Percentiles rank a stretch among this genome's conserved stretches.
These are phyloP conservation scores for Ogataea salicorniae DNA, from an alignment of 805 yeast species.

Conservation along the genomic window DNA sequence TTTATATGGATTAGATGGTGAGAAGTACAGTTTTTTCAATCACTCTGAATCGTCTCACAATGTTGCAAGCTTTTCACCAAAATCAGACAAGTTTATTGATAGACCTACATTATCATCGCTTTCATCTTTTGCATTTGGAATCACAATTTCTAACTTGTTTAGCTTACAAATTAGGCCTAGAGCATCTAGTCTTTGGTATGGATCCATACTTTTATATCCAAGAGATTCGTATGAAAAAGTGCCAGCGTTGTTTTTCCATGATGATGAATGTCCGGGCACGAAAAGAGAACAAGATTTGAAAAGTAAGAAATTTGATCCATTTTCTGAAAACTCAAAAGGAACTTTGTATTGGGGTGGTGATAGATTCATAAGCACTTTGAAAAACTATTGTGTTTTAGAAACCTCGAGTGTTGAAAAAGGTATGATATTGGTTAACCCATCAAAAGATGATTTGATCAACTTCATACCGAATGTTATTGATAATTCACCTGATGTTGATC, in stretches of 20 bases:
- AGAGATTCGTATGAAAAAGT: constrained; percentile 53
- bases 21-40: constrained; percentile 20
- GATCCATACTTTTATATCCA: constrained; percentile 74
- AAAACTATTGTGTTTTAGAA: constrained; percentile 54
- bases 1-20: constrained; percentile 34
- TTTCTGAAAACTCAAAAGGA: constrained; percentile 45
- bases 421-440: constrained; percentile 74
- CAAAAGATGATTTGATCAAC: constrained; percentile 55
- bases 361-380: constrained; percentile 57
- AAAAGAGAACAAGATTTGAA: constrained; percentile 52
- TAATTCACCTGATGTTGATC: constrained; percentile 29
- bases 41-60: background rate
- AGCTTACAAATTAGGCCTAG: constrained; percentile 84
- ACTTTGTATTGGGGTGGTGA: constrained; percentile 88
- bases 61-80: constrained; percentile 15
- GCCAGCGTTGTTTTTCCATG: constrained; percentile 91
- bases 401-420: constrained; percentile 67
- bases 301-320: constrained; percentile 69
- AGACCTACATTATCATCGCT: constrained; percentile 49
- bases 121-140: constrained; percentile 64
- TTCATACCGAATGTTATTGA: constrained; percentile 44
- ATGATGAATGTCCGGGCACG: constrained; percentile 77
- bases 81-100: constrained; percentile 34
- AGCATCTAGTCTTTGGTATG: constrained; percentile 86
- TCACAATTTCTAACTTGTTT: constrained; percentile 55